Base-by-base conservation (phyloP, 176 grass and related monocot species). In the Hsuehochloa calcarea region DNA sequence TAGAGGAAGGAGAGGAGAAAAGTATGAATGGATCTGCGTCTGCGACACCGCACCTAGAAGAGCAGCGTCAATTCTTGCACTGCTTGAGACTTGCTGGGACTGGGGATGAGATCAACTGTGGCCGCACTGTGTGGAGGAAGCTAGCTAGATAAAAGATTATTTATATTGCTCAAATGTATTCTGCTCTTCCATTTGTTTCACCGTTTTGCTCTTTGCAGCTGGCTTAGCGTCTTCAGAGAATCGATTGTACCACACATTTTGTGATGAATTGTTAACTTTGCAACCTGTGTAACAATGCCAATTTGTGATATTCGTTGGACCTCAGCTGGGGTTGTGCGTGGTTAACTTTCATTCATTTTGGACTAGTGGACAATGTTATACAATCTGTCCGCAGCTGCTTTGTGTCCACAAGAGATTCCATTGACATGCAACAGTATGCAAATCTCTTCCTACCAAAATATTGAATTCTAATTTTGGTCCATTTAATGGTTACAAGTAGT, bases 101-200 rank as follows among this genome's bases (percentile, higher is more conserved):
- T 6, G 86, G 93, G 74, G 86, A 90, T 10, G 97, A 99, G 86
- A 89, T 99, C 81, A 99, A 96, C 74, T 91, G 93, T 85, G 91
- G 96, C 0, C 89, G 96, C 80, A 99, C 96, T 1, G 82, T 82
- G 35, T 96, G 93, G 91, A 99, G 96, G 85, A 99, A 95, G 74
- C 82, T 98, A 84, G 70, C 50, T 92, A 88, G 87, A 80, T 97
- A 63, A 79, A 80, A 66, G 65, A 70, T 64, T 1, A 41, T 68
- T 31, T 59, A 37, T 56, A 54, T 84, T 65, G 20, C 37, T 67
- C 31, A 68, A 27, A 34, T 68, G 44, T 87, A 62, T 80, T 80
- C 14, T 45, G 69, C 43, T 69, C 38, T 31, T 59, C 31, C 16
- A 10, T 77, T 71, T 70, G 71, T 68, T 83, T 31, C 55, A 75